These are phyloP conservation scores for Yamadazyma diddensiae DNA, from an alignment of 1,139 yeast genomes.

Conservation along the genomic window DNA sequence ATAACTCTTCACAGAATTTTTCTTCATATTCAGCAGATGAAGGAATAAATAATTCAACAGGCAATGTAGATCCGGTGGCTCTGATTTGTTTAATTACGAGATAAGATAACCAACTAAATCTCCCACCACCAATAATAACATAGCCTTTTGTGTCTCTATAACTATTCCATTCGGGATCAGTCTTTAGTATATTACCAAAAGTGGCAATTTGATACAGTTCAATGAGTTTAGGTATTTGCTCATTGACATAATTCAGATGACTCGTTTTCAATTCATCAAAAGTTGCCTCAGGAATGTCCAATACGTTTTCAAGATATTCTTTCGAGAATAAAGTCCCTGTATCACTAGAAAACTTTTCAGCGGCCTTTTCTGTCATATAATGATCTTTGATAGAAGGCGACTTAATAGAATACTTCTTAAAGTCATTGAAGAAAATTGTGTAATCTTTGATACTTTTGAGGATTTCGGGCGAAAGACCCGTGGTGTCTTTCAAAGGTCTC, in stretches of 20 bases:
- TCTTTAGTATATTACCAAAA: constrained; percentile 34
- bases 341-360: constrained; percentile 25
- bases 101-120: constrained; percentile 44
- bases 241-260: constrained; percentile 29
- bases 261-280: constrained; percentile 28
- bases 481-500: not conserved
- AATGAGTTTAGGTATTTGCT: constrained; percentile 29
- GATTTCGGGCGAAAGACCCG: not conserved
- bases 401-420: constrained; percentile 26
- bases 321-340: constrained; percentile 33
- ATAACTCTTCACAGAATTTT: constrained; percentile 49
- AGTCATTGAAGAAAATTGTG: constrained; percentile 29
- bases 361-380: constrained; percentile 32
- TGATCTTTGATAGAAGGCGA: constrained; percentile 33
- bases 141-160: constrained; percentile 39
- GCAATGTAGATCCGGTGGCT: constrained; percentile 36
- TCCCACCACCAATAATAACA: constrained; percentile 45
- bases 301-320: constrained; percentile 36
- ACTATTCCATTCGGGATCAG: constrained; percentile 35
- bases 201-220: constrained; percentile 31
- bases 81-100: constrained; percentile 43
- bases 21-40: constrained; percentile 45
- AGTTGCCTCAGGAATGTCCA: constrained; percentile 35
- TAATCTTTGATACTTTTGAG: constrained; percentile 24
- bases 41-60: constrained; percentile 53